phyloP scores from a whole-genome alignment of 306 rosid species.

The Prunus persica region Prunus_persica_NCBIv2 NC_034013.1:15682501-15683000 shows the following conservation, averaged over 20 bases:
- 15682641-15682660: slow-evolving; percentile 32
- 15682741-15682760: slow-evolving; percentile 17
- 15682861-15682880: slow-evolving; percentile 38
- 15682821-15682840: slow-evolving; percentile 65
- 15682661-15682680: slow-evolving; percentile 42
- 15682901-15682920: slow-evolving; percentile 67
- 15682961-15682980: slow-evolving; percentile 21
- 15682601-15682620: slow-evolving; percentile 8
- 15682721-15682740: slow-evolving; percentile 43
- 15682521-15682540: slow-evolving; percentile 18
- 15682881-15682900: slow-evolving; percentile 60
- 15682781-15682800: slow-evolving; percentile 54
- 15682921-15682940: slow-evolving; percentile 50
- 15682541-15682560: slow-evolving; percentile 40
- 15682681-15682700: slow-evolving; percentile 89
- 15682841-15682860: slow-evolving; percentile 52
- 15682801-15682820: slow-evolving; percentile 57
- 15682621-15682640: slow-evolving; percentile 66
- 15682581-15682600: slow-evolving; percentile 48
- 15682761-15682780: not conserved
- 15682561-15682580: slow-evolving; percentile 32
- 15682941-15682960: slow-evolving; percentile 19
- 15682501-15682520: slow-evolving; percentile 41
- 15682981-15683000: slow-evolving; percentile 62
- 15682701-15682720: slow-evolving; percentile 58